Evolutionary conservation across 148 eudicot genomes (phyloP), one percentile per base, ranked within the genome.

Genomic region (Rhododendron griersonianum): DNA sequence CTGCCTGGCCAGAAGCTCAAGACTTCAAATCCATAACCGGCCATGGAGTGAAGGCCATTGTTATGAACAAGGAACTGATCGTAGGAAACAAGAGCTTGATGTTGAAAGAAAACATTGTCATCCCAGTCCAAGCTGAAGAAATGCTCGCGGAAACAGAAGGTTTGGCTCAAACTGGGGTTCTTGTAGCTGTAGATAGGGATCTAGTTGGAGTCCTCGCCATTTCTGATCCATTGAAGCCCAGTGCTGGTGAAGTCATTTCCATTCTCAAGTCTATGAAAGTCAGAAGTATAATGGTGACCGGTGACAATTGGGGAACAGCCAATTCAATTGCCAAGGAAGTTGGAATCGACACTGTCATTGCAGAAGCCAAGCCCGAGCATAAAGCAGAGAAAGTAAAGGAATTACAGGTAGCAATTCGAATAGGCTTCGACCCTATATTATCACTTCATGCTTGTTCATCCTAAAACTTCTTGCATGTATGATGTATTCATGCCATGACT

Each of bases 41-140:
- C 47, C 79, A 75, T 18, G 79, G 79, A 75, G 79, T 75, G 79
- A 75, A 75, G 47, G 79, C 79, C n/a, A 3, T 75, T 75, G 79
- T 75, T 75, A 33, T 47, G 65, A 69, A 88, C 84, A 94, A 86
- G 85, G 93, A 94, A 69, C 88, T 96, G 84, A 80, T 92, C 16
- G 92, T 96, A 28, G 98, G 98, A 85, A 96, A 94, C 81, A 93
- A 92, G 91, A 91, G 95, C 82, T 86, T 96, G 79, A 93, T 96
- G 95, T 15, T 85, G 84, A 87, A 93, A 45, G 85, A 91, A 35
- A 89, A 91, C 53, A 88, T 96, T 75, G 63, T 63, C n/a, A 53
- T 96, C 59, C 86, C 95, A 5, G 33, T 81, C 35, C 92, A 92
- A 85, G 98, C 96, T 87, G 95, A 93, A 84, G 93, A 93, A 86